These are phyloP conservation scores for Tylopilus sp. DNA, from an alignment of 1,284 basidiomycete species.

Conservation along the genomic window DNA sequence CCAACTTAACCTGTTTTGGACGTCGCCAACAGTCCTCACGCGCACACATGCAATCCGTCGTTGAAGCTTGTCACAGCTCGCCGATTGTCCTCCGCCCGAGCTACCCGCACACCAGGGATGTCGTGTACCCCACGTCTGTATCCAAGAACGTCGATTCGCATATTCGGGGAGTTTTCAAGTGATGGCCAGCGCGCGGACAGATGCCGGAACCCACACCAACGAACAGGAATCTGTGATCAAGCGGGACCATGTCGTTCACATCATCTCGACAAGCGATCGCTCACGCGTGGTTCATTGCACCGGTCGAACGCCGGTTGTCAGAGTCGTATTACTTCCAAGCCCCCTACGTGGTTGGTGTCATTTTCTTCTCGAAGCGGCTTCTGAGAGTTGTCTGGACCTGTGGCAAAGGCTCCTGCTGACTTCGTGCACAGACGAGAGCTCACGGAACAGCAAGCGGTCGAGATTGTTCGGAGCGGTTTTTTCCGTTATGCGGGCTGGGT, in stretches of 20 bases:
- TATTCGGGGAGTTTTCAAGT: conserved; percentile 66
- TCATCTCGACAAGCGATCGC: not conserved
- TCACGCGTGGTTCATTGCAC: conserved; percentile 34
- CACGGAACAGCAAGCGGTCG: conserved; percentile 27
- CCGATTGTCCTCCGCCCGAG: conserved; percentile 66
- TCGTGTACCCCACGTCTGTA: conserved; percentile 66
- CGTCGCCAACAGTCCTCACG: no score
- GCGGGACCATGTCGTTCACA: conserved; percentile 38
- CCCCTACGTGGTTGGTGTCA: no score
- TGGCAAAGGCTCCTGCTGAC: no score
- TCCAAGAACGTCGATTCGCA: conserved; percentile 74
- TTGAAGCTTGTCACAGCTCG: conserved; percentile 55
- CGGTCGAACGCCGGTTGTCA: conserved; percentile 76
- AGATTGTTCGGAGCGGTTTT: conserved; percentile 25
- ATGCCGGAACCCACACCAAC: conserved; percentile 67
- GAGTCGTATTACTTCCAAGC: conserved; percentile 60
- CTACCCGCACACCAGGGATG: conserved; percentile 72
- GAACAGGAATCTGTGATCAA: conserved; percentile 77
- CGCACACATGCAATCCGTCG: no score
- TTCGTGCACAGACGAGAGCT: conserved; percentile 14
- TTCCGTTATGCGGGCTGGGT: conserved; percentile 26
- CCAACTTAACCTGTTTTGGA: no score
- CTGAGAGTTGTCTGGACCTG: no score
- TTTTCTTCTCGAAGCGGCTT: no score
- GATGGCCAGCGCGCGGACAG: conserved; percentile 58